Percentiles rank a stretch among this genome's conserved stretches.
Evolutionary conservation across 1,284 basidiomycete species (phyloP).

Genomic region (Ganoderma lingzhi): DNA sequence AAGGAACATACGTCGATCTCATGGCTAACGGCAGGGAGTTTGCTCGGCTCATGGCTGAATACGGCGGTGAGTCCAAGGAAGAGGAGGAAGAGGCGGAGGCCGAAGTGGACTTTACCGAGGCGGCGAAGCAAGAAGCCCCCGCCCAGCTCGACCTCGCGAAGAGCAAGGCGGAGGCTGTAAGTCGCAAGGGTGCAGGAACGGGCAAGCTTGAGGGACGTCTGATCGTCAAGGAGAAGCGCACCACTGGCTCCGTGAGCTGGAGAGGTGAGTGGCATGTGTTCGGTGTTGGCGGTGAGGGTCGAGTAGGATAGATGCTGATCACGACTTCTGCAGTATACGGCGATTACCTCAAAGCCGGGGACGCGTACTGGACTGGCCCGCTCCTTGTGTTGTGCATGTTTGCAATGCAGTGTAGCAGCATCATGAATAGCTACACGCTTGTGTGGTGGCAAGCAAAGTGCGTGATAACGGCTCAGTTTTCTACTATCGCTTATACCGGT

Average conservation of each 20-base stretch:
- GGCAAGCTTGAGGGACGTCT: slow-evolving; percentile 71
- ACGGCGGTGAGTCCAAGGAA: slow-evolving; percentile 59
- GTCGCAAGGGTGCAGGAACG: slow-evolving; percentile 59
- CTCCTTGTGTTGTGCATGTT: slow-evolving; percentile 62
- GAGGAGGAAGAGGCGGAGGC: slow-evolving; percentile 52
- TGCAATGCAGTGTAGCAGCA: slow-evolving; percentile 70
- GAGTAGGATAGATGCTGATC: slow-evolving; percentile 14
- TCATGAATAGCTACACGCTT: slow-evolving; percentile 66
- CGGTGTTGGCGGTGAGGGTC: background rate
- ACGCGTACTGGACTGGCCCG: slow-evolving; percentile 64
- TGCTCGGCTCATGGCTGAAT: slow-evolving; percentile 67
- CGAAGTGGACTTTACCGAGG: slow-evolving; percentile 43
- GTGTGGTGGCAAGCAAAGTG: slow-evolving; percentile 80
- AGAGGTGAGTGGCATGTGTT: slow-evolving; percentile 46
- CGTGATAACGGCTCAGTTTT: slow-evolving; percentile 29
- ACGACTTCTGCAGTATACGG: slow-evolving; percentile 61
- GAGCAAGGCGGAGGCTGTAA: slow-evolving; percentile 46
- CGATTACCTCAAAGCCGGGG: slow-evolving; percentile 72
- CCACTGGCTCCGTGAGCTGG: slow-evolving; percentile 70
- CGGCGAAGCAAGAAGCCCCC: slow-evolving; percentile 33
- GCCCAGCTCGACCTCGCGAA: slow-evolving; percentile 48
- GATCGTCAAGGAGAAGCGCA: slow-evolving; percentile 69
- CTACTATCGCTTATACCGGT: slow-evolving; percentile 21
- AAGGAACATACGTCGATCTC: slow-evolving; percentile 70
- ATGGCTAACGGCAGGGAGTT: slow-evolving; percentile 64